Evolutionary conservation across 768 basidiomycete genomes (phyloP), one percentile per base, ranked within the genome.

Genomic region (Termitomyces sp.): DNA sequence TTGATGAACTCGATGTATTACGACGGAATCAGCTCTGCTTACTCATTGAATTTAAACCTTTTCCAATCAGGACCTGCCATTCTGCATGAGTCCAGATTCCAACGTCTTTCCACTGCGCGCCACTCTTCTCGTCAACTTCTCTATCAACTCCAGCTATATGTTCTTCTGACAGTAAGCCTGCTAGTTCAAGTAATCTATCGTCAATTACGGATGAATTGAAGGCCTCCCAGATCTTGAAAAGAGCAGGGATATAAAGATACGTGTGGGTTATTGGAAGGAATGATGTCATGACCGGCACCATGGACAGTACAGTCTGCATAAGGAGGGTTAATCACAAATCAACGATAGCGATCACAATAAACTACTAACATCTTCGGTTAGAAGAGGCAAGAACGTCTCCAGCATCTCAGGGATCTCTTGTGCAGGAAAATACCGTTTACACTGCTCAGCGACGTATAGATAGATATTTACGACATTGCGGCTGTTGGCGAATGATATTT

Each of bases 11-110:
- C 4, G 27, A 60, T 20, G 49, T 27, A 45, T 16, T 7, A 49
- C 11, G n/a, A 58, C 47, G 27, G 46, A 36, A 47, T 54, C 24
- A 50, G 36, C 55, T 59, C 55, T 31, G 70, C 78, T 58, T 71
- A 89, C 90, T 87, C 86, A 93, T 87, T 6, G 89, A 88, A 34
- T 83, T 80, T 36, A 98, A 75, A 15, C 90, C 88, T 70, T 95
- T 95, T 37, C 86, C 86, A 62, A 95, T 82, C 51, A 98, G 74
- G 30, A 89, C 76, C 57, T 85, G 84, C 86, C 93, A 98, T 71
- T 98, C 87, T 45, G 82, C 77, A 58, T 92, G 82, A 5, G 83
- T 87, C 83, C 93, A 95, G 56, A 98, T 95, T 13, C 95, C 95
- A 37, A 98, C 81, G 63, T 92, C 90, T 69, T 87, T 88, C 86